Evolutionary conservation across 306 rosid genomes (phyloP).

Genomic region (Inga laurina): DNA sequence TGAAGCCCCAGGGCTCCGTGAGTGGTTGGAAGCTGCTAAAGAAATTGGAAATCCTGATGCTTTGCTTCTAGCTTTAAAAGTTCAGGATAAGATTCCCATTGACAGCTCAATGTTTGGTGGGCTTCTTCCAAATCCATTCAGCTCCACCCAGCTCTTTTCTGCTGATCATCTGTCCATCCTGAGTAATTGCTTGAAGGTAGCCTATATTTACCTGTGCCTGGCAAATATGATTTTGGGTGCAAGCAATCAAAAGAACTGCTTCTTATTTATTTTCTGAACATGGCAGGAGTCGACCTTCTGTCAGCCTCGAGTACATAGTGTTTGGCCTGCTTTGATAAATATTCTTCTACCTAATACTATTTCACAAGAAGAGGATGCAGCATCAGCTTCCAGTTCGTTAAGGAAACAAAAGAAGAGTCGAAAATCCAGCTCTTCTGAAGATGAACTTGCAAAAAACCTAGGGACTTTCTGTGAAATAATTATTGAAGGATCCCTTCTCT

Average conservation of each 20-base stretch:
- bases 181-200: constrained; percentile 83
- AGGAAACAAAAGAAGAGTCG: constrained; percentile 86
- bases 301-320: constrained; percentile 88
- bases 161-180: constrained; percentile 65
- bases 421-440: constrained; percentile 80
- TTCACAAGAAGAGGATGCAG: constrained; percentile 67
- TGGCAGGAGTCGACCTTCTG: constrained; percentile 95
- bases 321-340: constrained; percentile 83
- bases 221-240: constrained; percentile 1
- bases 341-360: constrained; percentile 68
- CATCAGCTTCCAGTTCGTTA: constrained; percentile 65
- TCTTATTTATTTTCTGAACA: constrained; percentile 27
- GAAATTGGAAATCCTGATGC: constrained; percentile 94
- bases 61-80: constrained; percentile 73
- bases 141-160: constrained; percentile 63
- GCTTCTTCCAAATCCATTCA: constrained; percentile 74
- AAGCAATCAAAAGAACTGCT: constrained; percentile 5
- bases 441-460: constrained; percentile 67
- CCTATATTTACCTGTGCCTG: constrained; percentile 12
- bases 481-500: constrained; percentile 86
- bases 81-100: constrained; percentile 49
- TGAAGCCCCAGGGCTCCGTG: constrained; percentile 74
- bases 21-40: constrained; percentile 85
- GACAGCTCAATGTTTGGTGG: constrained; percentile 58
- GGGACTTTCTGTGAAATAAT: constrained; percentile 71